These are phyloP conservation scores for Geranium brycei DNA, from an alignment of 345 rosid genomes.

Conservation along the genomic window DNA sequence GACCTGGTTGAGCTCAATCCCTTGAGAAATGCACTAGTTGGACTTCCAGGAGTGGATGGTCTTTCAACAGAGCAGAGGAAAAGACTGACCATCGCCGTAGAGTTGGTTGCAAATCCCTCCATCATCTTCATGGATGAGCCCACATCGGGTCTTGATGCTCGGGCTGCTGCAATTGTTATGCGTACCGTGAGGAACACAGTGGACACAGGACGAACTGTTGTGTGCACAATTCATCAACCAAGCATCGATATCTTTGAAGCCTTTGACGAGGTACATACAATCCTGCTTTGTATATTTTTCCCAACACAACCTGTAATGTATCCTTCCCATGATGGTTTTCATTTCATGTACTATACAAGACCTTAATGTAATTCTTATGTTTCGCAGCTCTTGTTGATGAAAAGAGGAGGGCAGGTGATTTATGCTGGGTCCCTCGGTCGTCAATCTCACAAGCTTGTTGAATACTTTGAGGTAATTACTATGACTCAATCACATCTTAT, in stretches of 20 bases:
- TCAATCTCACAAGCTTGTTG: constrained; percentile 17
- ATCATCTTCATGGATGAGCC: not conserved
- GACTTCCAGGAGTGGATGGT: constrained; percentile 21
- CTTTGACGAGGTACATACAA: constrained; percentile 14
- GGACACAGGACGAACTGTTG: too few relatives aligned
- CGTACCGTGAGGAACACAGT: too few relatives aligned
- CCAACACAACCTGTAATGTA: not conserved
- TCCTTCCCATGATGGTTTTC: not conserved
- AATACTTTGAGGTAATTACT: constrained; percentile 22
- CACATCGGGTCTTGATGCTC: too few relatives aligned
- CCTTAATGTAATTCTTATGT: constrained; percentile 1
- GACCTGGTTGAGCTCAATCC: constrained; percentile 19
- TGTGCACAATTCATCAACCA: too few relatives aligned
- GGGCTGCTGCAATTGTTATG: too few relatives aligned
- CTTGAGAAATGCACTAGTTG: constrained; percentile 18
- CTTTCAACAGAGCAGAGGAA: constrained; percentile 21
- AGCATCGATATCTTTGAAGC: constrained; percentile 13
- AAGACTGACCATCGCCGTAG: constrained; percentile 17
- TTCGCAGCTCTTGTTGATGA: constrained; percentile 24
- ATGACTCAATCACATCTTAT: not conserved
- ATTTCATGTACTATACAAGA: not conserved
- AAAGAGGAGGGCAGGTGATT: constrained; percentile 5
- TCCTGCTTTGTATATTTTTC: not conserved
- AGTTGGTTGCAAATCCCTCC: constrained; percentile 21
- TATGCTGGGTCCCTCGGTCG: constrained; percentile 29